A percentile compares a stretch with the other conserved stretches of the same genome.
These are phyloP conservation scores for Tanozyma kutaoensis DNA, from an alignment of 805 yeast species.

Conservation along the genomic window DNA sequence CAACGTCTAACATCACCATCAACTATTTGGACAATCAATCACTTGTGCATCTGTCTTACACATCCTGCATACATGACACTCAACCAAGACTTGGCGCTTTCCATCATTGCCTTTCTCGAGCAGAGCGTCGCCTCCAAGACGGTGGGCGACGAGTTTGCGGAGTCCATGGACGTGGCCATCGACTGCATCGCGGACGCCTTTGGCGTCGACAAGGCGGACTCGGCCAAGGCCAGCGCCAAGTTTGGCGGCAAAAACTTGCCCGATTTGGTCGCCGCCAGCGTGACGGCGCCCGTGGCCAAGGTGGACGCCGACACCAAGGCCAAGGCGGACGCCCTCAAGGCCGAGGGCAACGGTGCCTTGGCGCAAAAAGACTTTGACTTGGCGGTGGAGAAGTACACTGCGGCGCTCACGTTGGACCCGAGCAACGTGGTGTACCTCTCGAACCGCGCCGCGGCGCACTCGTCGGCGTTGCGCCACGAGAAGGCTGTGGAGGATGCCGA, in stretches of 20 bases:
- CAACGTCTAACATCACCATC: too few species aligned
- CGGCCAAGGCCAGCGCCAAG: conserved; percentile 15
- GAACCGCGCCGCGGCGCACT: conserved; percentile 94
- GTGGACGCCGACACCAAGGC: conserved; percentile 43
- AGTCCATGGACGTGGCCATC: conserved; percentile 86
- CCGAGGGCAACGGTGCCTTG: conserved; percentile 85
- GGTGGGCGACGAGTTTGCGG: conserved; percentile 67
- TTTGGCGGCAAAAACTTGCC: conserved; percentile 35
- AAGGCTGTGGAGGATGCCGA: conserved; percentile 77
- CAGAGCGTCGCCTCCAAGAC: conserved; percentile 44
- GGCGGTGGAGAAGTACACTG: conserved; percentile 70
- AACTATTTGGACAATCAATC: too few species aligned
- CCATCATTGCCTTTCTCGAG: conserved; percentile 63
- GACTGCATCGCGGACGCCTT: conserved; percentile 88
- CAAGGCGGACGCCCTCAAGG: conserved; percentile 74
- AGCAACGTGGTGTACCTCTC: conserved; percentile 76
- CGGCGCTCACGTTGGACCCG: conserved; percentile 61
- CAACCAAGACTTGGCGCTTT: too few species aligned
- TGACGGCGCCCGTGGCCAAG: conserved; percentile 16
- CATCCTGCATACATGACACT: too few species aligned
- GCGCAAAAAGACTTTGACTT: conserved; percentile 54
- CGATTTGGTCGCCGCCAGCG: conserved; percentile 26
- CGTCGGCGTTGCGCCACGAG: conserved; percentile 61
- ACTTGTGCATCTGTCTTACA: too few species aligned
- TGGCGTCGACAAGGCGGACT: conserved; percentile 43